Base-by-base conservation (phyloP, 1,284 basidiomycete species). In the Apiotrichum akiyoshidainum region DNA sequence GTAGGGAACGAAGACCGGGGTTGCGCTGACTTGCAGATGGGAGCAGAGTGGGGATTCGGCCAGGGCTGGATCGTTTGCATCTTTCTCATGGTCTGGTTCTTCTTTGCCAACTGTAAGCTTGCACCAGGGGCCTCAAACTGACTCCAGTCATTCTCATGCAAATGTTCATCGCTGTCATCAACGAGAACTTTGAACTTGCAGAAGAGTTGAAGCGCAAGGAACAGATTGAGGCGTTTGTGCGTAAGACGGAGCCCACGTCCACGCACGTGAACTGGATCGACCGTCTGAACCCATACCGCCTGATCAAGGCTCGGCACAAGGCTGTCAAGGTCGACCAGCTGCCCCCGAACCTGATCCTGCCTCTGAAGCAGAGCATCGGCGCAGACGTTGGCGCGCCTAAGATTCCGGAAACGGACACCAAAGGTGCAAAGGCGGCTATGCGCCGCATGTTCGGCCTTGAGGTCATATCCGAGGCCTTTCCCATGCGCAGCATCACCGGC, bases 131-230 rank as follows among this genome's bases (percentile, higher is more conserved):
- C 26, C 52, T 66, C 22, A 53, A 55, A 65, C 54, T 39, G n/a
- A 39, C 3, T 42, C 1, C 62, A 92, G 92, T 94, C 80, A 92
- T 97, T 69, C 82, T 98, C n/a, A 76, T 96, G 57, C 93, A 97
- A 70, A 91, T 98, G 87, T 97, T 98, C 80, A 93, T 99, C 70
- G 95, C 94, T 39, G 94, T 98, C 54, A 94, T 99, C 82, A 93
- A 96, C 75, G 94, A 97, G 80, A 97, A 96, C 77, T 98, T 98
- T 68, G 84, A 88, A 46, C 85, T 97, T 5, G 92, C 92, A 0
- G 95, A 98, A 71, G 91, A 95, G 73, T 84, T 87, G 48, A 97
- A 96, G 79, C 86, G 87, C 57, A 84, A 85, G 48, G 84, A 88
- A 65, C 95, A 98, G 75, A 85, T 89, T 10, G 86, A 82, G 51